Evolutionary conservation across 805 yeast genomes (phyloP).

Genomic region (Wickerhamomyces bisporus): DNA sequence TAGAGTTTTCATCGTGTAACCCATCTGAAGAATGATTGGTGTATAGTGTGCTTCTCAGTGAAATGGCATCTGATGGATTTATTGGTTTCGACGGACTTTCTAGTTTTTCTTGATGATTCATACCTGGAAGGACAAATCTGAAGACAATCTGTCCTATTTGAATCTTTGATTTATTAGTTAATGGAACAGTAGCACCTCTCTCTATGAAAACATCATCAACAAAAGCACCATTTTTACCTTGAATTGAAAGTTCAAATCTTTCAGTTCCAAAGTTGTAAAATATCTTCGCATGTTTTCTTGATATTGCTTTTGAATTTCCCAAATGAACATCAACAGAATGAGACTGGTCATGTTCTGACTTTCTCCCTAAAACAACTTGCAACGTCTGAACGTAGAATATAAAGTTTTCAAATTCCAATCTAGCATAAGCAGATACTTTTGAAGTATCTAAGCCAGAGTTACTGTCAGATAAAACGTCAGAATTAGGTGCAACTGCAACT

Average conservation of each 20-base stretch:
- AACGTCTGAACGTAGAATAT: conserved; percentile 95
- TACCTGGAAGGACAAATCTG: conserved; percentile 76
- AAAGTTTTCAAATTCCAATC: conserved; percentile 85
- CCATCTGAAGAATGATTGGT: conserved; percentile 16
- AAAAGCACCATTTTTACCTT: conserved; percentile 96
- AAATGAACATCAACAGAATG: conserved; percentile 88
- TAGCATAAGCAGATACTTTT: conserved; percentile 49
- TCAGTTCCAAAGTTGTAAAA: conserved; percentile 96
- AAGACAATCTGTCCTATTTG: conserved; percentile 94
- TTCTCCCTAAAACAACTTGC: conserved; percentile 89
- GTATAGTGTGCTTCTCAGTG: conserved; percentile 47
- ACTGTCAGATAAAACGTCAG: neutral
- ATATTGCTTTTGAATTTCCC: conserved; percentile 88
- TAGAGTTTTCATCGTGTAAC: conserved; percentile 5
- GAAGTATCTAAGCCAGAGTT: conserved; percentile 18
- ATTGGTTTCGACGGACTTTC: conserved; percentile 34
- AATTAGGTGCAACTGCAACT: too few species aligned
- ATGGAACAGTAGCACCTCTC: conserved; percentile 85
- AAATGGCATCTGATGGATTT: conserved; percentile 60
- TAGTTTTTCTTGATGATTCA: conserved; percentile 35
- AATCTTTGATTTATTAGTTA: conserved; percentile 73
- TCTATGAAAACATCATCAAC: conserved; percentile 89
- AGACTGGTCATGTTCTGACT: conserved; percentile 63
- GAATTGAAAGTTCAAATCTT: conserved; percentile 82
- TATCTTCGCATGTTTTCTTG: conserved; percentile 91